Percentiles rank a stretch among this genome's conserved stretches.
Conservation (phyloP, 768 basidiomycete genomes). For the Rhodotorula paludigena region DNA sequence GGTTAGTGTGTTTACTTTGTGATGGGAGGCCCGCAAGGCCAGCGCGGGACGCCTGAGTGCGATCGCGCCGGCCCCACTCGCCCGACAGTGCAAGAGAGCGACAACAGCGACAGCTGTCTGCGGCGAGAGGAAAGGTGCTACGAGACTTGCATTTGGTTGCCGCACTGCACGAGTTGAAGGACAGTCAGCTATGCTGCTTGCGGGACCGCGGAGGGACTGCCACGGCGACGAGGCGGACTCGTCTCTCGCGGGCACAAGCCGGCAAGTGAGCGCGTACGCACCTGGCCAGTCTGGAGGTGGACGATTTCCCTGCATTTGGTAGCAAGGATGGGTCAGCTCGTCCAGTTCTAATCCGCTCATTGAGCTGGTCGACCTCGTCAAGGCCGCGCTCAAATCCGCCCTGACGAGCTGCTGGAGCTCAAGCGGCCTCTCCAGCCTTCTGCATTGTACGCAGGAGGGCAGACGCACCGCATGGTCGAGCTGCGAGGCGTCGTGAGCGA, state of each 20-base stretch:
- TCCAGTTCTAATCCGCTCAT: no score
- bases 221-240: no score
- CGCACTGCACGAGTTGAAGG: slow-evolving; percentile 58
- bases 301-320: slow-evolving; percentile 72
- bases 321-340: not conserved
- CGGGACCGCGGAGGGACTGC: no score
- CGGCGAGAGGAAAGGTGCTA: not conserved
- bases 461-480: not conserved
- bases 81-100: no score
- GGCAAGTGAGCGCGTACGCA: slow-evolving; percentile 50
- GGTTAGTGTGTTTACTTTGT: no score
- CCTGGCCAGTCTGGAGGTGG: slow-evolving; percentile 98
- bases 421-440: no score
- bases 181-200: not conserved
- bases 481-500: not conserved
- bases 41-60: not conserved
- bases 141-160: slow-evolving; percentile 80
- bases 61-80: no score
- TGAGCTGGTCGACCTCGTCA: no score
- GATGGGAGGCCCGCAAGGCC: not conserved
- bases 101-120: not conserved
- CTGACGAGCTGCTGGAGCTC: no score
- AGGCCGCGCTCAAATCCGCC: no score
- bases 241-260: no score
- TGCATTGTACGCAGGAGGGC: no score